Base-by-base conservation (phyloP, 345 rosid genomes). In the Citrus hindsii region DNA sequence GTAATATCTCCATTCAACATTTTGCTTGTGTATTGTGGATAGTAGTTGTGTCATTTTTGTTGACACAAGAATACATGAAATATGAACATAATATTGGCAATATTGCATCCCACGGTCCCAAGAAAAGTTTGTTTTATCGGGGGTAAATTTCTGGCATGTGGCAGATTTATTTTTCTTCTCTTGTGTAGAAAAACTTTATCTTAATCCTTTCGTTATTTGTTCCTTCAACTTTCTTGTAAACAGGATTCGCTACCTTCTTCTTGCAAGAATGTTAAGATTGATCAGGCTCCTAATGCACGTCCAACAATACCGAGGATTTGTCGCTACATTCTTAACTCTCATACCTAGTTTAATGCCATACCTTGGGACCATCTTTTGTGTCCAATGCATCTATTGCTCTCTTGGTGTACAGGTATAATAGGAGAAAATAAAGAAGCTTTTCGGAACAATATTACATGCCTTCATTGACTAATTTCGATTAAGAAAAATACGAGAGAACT, bases 191-290 rank as follows among this genome's bases (percentile, higher is more conserved):
- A 75, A 38, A 19, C 28, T 35, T 25, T 21, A 46, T 40, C 40
- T 60, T 71, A 55, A 37, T 38, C 67, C 62, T 73, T 59, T 68
- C 22, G 73, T 70, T 60, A 48, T 68, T 79, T 74, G 58, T 58
- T 51, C 68, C 18, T 75, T 19, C 51, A 53, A 35, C 24, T 48
- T 72, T 80, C 80, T 59, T 82, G n/a, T 76, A 79, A 68, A 62
- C 90, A 96, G 99, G 99, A 96, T 96, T 63, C 98, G 99, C 59
- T 96, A 96, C 87, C 97, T 96, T 76, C 95, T 96, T 37, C 91
- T 96, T 75, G 99, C 98, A 64, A 89, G 99, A 92, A 70, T 96
- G 97, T 78, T 96, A 61, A 87, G 99, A 83, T 83, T 96, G 88
- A 91, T 94, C 74, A 91, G 99, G 85, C 82, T 96, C 76, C 84